phyloP scores from a whole-genome alignment of 2,329 filamentous ascomycete species.

The Ophiostoma novo-ulmi region DNA sequence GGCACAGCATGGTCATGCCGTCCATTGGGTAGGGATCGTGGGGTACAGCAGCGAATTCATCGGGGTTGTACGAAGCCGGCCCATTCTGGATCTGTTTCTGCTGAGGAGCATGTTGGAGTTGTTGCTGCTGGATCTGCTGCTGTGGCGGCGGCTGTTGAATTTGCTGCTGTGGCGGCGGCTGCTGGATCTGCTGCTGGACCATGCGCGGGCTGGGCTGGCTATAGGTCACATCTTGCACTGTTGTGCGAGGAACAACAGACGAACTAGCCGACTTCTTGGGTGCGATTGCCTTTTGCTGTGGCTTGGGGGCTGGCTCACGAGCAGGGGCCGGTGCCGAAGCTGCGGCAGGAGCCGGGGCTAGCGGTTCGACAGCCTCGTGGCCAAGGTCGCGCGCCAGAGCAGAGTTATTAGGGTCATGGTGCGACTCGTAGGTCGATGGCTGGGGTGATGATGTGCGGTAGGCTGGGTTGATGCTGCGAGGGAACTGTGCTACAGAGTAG shows the following conservation, averaged over 20 bases:
- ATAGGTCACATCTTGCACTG: constrained; percentile 10
- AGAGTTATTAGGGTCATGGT: constrained; percentile 74
- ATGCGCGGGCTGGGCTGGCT: constrained; percentile 12
- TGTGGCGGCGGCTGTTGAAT: constrained; percentile 23
- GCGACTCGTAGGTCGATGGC: constrained; percentile 86
- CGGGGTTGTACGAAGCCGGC: constrained; percentile 39
- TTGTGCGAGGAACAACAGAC: constrained; percentile 8
- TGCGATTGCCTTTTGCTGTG: neutral
- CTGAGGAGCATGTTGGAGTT: constrained; percentile 30
- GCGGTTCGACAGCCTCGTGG: constrained; percentile 11
- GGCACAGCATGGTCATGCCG: constrained; percentile 75
- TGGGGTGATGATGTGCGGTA: constrained; percentile 95
- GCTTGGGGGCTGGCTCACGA: neutral
- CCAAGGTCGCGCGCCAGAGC: constrained; percentile 62
- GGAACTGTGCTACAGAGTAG: constrained; percentile 94
- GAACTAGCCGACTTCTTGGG: neutral
- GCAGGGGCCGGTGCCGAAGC: neutral
- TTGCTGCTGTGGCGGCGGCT: constrained; percentile 28
- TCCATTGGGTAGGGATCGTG: constrained; percentile 36
- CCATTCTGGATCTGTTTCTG: constrained; percentile 31
- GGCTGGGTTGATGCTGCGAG: constrained; percentile 88
- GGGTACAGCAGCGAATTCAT: constrained; percentile 72
- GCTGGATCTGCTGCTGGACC: constrained; percentile 17
- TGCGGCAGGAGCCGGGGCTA: neutral
- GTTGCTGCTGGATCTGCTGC: constrained; percentile 20